A percentile compares a stretch with the other conserved stretches of the same genome.
Conservation (phyloP, 306 rosid genomes). For the Lablab purpureus region DNA sequence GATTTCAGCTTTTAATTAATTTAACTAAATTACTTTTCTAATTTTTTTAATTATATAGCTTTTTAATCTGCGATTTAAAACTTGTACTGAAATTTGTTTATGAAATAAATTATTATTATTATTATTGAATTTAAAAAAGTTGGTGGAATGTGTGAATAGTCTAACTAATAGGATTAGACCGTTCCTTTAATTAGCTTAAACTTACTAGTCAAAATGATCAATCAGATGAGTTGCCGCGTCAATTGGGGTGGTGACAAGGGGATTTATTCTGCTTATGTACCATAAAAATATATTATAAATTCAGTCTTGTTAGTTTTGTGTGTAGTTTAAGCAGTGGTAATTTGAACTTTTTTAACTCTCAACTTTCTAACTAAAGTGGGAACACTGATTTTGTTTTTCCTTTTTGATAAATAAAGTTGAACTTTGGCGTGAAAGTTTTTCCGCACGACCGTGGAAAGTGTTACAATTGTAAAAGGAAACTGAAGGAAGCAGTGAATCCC, state of each 20-base stretch:
- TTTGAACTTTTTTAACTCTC: not conserved
- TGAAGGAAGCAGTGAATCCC: not conserved
- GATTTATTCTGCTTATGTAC: not conserved
- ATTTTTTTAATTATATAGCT: no score
- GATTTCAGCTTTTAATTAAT: no score
- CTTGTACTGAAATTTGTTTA: no score
- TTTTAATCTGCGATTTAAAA: no score
- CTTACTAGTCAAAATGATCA: not conserved
- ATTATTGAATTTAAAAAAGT: not conserved
- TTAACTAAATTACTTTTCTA: no score
- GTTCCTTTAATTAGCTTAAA: not conserved
- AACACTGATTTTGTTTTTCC: not conserved
- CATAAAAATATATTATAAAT: not conserved
- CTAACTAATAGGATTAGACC: not conserved
- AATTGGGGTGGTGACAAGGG: not conserved
- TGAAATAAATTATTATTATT: not conserved
- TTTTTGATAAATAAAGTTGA: no score
- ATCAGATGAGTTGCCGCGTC: slow-evolving; percentile 11
- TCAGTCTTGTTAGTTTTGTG: not conserved
- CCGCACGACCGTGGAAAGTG: not conserved
- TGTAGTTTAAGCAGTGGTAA: not conserved
- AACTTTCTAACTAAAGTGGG: not conserved
- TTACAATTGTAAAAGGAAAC: not conserved
- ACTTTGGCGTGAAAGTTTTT: not conserved
- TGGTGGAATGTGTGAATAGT: not conserved